Percentiles rank a stretch among this genome's conserved stretches.
Evolutionary conservation across 164 flowering plant genomes (phyloP).

Genomic region (Saururus chinensis): DNA sequence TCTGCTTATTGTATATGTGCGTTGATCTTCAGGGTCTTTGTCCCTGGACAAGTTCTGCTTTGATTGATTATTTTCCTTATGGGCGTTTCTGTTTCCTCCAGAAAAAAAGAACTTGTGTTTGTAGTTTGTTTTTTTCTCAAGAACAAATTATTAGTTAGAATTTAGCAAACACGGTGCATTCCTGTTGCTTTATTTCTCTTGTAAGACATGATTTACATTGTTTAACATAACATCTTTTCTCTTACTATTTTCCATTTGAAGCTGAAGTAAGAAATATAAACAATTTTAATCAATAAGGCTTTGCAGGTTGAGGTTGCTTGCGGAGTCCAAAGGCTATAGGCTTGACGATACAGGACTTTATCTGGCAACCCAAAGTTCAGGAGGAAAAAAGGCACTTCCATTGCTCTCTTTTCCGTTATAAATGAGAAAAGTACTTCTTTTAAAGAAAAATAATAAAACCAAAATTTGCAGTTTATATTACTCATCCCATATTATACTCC

Average conservation of each 20-base stretch:
- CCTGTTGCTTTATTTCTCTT: not conserved
- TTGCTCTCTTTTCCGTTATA: not conserved
- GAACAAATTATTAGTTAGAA: no score
- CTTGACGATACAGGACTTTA: slow-evolving; percentile 93
- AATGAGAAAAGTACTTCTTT: not conserved
- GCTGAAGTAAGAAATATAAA: no score
- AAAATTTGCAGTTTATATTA: not conserved
- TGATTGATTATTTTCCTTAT: not conserved
- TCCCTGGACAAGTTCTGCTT: not conserved
- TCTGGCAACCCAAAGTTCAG: slow-evolving; percentile 68
- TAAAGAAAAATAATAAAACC: not conserved
- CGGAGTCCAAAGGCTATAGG: slow-evolving; percentile 85
- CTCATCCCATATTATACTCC: no score
- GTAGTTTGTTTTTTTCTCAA: no score
- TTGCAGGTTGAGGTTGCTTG: slow-evolving; percentile 80
- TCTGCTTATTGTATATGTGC: no score
- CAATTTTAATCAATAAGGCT: no score
- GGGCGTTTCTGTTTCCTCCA: no score
- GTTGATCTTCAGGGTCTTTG: not conserved
- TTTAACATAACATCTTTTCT: no score
- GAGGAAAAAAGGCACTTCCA: slow-evolving; percentile 53
- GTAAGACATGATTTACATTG: no score
- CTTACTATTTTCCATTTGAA: not conserved
- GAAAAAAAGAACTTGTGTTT: no score
- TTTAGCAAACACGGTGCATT: no score